These are phyloP conservation scores for Trametes coccinea DNA, from an alignment of 768 basidiomycete species.

Conservation along the genomic window DNA sequence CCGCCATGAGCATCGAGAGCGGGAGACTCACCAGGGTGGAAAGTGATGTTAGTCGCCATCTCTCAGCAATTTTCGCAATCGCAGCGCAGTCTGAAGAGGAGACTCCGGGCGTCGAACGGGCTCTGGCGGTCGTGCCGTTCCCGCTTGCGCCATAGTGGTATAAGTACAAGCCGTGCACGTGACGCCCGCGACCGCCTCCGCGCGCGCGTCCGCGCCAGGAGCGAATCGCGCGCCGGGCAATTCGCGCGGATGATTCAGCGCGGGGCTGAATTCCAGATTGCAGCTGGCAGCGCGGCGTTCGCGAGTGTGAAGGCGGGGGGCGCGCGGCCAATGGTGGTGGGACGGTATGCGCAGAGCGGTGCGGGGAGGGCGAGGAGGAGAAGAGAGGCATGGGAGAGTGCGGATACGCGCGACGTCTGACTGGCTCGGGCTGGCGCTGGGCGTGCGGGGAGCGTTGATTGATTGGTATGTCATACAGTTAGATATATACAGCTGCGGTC, in stretches of 20 bases:
- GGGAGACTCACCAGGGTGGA: conserved; percentile 56
- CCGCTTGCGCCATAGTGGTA: conserved; percentile 26
- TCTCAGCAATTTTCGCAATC: background rate
- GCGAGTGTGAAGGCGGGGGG: background rate
- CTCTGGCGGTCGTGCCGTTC: background rate
- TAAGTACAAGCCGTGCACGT: conserved; percentile 28
- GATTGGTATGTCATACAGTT: conserved; percentile 13
- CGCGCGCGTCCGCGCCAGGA: conserved; percentile 5
- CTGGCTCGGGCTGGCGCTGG: conserved; percentile 10
- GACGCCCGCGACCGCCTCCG: conserved; percentile 6
- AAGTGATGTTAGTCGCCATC: conserved; percentile 54
- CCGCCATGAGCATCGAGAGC: background rate
- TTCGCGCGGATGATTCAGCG: conserved; percentile 23
- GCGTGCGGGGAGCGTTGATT: background rate
- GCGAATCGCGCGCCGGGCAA: conserved; percentile 18
- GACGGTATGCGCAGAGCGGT: conserved; percentile 5
- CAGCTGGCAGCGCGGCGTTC: background rate
- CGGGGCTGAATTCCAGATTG: conserved; percentile 17
- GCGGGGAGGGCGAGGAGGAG: background rate
- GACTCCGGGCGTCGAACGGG: background rate
- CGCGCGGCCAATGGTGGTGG: conserved; percentile 4
- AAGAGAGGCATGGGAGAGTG: background rate
- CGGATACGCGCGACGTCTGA: conserved; percentile 10
- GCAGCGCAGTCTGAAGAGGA: background rate
- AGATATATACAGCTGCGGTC: conserved; percentile 8